phyloP scores from a whole-genome alignment of 2,329 filamentous ascomycete species.

The Tolypocladium inflatum region DNA sequence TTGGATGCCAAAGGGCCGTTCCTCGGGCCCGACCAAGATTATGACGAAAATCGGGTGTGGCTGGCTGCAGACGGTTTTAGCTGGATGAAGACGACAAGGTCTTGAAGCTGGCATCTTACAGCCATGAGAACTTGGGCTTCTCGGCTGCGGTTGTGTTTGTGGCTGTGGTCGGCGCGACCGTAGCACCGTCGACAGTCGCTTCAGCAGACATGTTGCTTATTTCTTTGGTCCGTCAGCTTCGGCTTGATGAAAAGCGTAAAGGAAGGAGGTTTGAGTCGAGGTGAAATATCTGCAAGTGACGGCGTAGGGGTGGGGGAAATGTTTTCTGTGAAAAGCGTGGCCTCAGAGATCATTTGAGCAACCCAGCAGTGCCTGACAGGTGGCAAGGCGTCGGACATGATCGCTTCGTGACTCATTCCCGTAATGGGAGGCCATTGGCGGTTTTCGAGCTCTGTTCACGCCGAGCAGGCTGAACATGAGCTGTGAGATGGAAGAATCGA shows the following conservation, averaged over 20 bases:
- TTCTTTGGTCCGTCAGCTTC: conserved; percentile 5
- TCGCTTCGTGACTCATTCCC: neutral
- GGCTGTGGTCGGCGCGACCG: conserved; percentile 1
- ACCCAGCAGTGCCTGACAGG: neutral
- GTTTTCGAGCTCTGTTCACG: neutral
- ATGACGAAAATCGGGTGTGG: conserved; percentile 48
- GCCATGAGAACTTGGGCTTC: conserved; percentile 23
- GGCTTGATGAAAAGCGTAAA: conserved; percentile 1
- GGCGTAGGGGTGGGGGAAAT: neutral
- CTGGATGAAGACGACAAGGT: too few species aligned
- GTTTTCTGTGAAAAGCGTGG: too few species aligned
- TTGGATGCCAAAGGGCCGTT: conserved; percentile 47
- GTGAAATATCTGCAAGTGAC: neutral
- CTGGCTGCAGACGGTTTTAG: conserved; percentile 26
- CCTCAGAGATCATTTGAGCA: neutral
- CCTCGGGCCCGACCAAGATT: conserved; percentile 40
- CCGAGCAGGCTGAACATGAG: neutral
- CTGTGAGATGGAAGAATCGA: neutral
- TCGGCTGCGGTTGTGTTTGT: neutral
- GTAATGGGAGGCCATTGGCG: neutral
- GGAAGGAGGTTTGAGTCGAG: neutral
- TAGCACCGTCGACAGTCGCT: neutral
- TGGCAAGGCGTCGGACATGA: neutral
- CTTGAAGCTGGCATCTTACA: conserved; percentile 16
- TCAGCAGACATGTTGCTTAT: conserved; percentile 5